phyloP scores from a whole-genome alignment of 164 flowering plant genomes.

The Vitis rupestris region DNA sequence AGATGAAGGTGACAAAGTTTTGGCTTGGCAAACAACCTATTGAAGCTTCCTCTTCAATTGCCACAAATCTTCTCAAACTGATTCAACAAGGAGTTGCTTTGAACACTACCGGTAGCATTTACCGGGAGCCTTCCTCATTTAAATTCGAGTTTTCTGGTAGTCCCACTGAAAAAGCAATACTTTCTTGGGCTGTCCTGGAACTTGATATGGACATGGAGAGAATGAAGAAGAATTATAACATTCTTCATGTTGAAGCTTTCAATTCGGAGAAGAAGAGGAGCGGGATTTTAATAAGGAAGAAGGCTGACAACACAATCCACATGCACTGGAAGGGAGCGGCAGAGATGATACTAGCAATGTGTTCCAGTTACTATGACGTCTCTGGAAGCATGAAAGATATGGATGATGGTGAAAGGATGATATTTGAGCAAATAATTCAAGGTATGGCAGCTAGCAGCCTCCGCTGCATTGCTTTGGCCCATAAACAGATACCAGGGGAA shows the following conservation, averaged over 20 bases:
- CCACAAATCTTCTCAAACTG: slow-evolving; percentile 26
- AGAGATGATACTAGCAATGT: slow-evolving; percentile 59
- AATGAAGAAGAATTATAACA: slow-evolving; percentile 15
- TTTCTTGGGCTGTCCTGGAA: slow-evolving; percentile 51
- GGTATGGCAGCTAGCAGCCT: slow-evolving; percentile 68
- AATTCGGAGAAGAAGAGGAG: slow-evolving; percentile 61
- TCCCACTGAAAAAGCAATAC: slow-evolving; percentile 69
- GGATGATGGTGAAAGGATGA: slow-evolving; percentile 15
- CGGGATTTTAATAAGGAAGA: slow-evolving; percentile 38
- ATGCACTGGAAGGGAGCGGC: slow-evolving; percentile 76
- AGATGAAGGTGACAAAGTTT: slow-evolving; percentile 60
- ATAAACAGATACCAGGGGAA: slow-evolving; percentile 22
- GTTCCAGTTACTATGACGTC: slow-evolving; percentile 43
- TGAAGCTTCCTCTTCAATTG: slow-evolving; percentile 12
- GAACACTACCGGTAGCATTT: slow-evolving; percentile 51
- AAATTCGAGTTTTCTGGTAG: slow-evolving; percentile 53
- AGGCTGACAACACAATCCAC: slow-evolving; percentile 19
- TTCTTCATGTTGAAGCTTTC: slow-evolving; percentile 57
- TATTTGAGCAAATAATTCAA: slow-evolving; percentile 39
- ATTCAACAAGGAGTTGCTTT: slow-evolving; percentile 48
- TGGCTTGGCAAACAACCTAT: slow-evolving; percentile 38
- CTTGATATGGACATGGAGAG: slow-evolving; percentile 39
- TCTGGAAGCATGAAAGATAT: slow-evolving; percentile 28
- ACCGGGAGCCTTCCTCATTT: slow-evolving; percentile 9
- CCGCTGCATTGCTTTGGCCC: slow-evolving; percentile 65